These are phyloP conservation scores for Schwanniomyces pseudopolymorphus DNA, from an alignment of 805 yeast genomes.

Conservation along the genomic window DNA sequence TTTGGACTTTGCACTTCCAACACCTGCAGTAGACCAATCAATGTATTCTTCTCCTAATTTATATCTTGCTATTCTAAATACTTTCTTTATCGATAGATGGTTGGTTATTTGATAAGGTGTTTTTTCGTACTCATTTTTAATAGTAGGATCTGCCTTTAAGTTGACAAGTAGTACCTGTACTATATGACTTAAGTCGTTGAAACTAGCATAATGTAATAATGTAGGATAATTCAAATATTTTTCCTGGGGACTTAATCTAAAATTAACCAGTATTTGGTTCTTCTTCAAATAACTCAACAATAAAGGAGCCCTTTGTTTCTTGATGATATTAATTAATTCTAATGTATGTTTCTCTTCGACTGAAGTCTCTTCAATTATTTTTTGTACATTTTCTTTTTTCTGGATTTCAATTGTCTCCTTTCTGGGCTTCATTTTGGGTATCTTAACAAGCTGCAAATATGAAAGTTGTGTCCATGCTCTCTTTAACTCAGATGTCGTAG, in stretches of 20 bases:
- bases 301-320: slow-evolving; percentile 76
- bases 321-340: slow-evolving; percentile 60
- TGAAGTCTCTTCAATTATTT: slow-evolving; percentile 6
- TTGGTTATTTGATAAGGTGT: slow-evolving; percentile 69
- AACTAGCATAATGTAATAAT: slow-evolving; percentile 73
- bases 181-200: slow-evolving; percentile 65
- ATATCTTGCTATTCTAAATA: slow-evolving; percentile 68
- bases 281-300: slow-evolving; percentile 60
- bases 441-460: slow-evolving; percentile 51
- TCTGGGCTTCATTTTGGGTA: slow-evolving; percentile 46
- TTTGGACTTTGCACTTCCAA: slow-evolving; percentile 58
- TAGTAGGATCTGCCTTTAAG: slow-evolving; percentile 69
- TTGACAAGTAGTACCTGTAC: slow-evolving; percentile 60
- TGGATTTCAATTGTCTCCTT: slow-evolving; percentile 16
- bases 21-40: slow-evolving; percentile 69
- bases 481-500: slow-evolving; percentile 77
- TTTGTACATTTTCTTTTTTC: slow-evolving; percentile 12
- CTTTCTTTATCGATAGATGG: slow-evolving; percentile 43
- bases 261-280: slow-evolving; percentile 54
- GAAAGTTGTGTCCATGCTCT: slow-evolving; percentile 81
- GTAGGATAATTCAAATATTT: slow-evolving; percentile 65
- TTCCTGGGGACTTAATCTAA: slow-evolving; percentile 52
- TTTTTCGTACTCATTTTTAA: slow-evolving; percentile 51
- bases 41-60: slow-evolving; percentile 67
- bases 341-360: slow-evolving; percentile 48